These are phyloP conservation scores for Cryptosporidium viatorum DNA, from an alignment of 169 alveolate genomes.

Conservation along the genomic window DNA sequence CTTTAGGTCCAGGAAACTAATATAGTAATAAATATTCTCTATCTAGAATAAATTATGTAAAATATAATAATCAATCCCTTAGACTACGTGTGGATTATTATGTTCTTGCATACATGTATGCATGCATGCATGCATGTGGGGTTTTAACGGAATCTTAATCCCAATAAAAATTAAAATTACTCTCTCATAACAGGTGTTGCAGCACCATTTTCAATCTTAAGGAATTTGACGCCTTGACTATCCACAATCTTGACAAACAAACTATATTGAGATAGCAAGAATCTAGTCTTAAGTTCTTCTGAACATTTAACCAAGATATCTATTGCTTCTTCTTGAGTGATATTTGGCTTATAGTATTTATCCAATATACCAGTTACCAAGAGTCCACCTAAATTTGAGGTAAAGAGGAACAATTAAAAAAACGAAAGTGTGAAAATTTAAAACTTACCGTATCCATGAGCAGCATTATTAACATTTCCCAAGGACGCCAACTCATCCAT, in stretches of 20 bases:
- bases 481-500: slow-evolving; percentile 90
- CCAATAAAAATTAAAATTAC: background rate
- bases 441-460: slow-evolving; percentile 92
- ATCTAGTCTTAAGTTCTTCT: slow-evolving; percentile 89
- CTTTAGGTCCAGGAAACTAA: slow-evolving; percentile 70
- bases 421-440: slow-evolving; percentile 83
- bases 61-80: background rate
- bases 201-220: slow-evolving; percentile 76
- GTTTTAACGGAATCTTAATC: background rate
- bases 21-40: slow-evolving; percentile 1
- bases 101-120: background rate
- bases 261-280: slow-evolving; percentile 86
- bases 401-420: slow-evolving; percentile 82
- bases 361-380: slow-evolving; percentile 89
- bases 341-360: slow-evolving; percentile 86
- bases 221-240: slow-evolving; percentile 78
- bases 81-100: background rate
- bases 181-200: slow-evolving; percentile 35
- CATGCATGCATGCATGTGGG: background rate
- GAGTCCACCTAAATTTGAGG: slow-evolving; percentile 79
- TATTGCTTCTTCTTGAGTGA: slow-evolving; percentile 88
- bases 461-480: slow-evolving; percentile 88
- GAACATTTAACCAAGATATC: slow-evolving; percentile 85
- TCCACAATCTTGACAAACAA: slow-evolving; percentile 80
- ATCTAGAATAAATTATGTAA: background rate